These are phyloP conservation scores for Hibiscus tridactylites DNA, from an alignment of 345 rosid genomes.

Conservation along the genomic window DNA sequence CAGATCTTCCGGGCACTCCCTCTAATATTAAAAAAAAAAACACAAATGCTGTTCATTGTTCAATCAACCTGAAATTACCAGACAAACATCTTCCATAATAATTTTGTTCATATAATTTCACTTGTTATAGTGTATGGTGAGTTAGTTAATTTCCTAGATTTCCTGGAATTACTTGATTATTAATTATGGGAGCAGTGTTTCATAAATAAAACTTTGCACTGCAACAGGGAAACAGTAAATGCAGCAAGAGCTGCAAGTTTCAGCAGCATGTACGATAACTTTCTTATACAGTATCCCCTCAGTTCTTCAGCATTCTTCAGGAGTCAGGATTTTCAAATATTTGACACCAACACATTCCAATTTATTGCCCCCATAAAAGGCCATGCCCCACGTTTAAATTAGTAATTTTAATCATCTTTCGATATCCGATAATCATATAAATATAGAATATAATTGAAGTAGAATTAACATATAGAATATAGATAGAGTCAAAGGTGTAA, in stretches of 20 bases:
- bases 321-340: not conserved
- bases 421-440: too few species aligned
- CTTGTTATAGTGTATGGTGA: too few species aligned
- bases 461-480: too few species aligned
- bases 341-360: not conserved
- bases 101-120: not conserved
- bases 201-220: conserved; percentile 1
- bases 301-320: not conserved
- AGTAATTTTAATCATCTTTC: not conserved
- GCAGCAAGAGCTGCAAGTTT: not conserved
- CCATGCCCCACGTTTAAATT: not conserved
- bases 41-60: not conserved
- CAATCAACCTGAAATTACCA: not conserved
- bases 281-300: not conserved
- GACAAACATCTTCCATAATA: not conserved
- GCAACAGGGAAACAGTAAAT: not conserved
- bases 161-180: not conserved
- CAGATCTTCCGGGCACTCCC: conserved; percentile 41
- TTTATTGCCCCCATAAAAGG: not conserved
- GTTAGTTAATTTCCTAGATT: not conserved
- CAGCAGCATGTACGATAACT: not conserved
- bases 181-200: not conserved
- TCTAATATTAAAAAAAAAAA: not conserved
- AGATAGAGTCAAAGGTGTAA: too few species aligned
- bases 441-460: too few species aligned